These are phyloP conservation scores for Maudiozyma bulderi DNA, from an alignment of 805 yeast genomes.

Conservation along the genomic window DNA sequence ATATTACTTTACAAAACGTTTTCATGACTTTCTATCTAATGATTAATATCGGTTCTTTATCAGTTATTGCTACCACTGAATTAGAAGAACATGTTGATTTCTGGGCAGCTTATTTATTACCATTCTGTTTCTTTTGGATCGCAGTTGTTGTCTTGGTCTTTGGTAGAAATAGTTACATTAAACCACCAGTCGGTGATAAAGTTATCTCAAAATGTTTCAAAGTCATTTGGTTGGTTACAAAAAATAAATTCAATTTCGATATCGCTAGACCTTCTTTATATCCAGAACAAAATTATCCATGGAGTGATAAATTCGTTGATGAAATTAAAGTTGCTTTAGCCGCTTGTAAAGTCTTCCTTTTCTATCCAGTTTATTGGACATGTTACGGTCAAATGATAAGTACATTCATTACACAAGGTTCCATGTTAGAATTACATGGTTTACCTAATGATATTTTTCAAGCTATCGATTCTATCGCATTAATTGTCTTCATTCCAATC, in stretches of 20 bases:
- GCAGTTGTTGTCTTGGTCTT: conserved; percentile 43
- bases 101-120: conserved; percentile 68
- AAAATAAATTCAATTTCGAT: conserved; percentile 41
- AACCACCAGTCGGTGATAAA: conserved; percentile 52
- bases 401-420: conserved; percentile 67
- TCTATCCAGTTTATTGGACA: conserved; percentile 67
- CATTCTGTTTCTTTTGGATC: conserved; percentile 57
- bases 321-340: conserved; percentile 55
- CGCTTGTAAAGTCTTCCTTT: conserved; percentile 66
- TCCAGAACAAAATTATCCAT: conserved; percentile 38
- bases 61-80: conserved; percentile 70
- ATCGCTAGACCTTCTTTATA: conserved; percentile 50
- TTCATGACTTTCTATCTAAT: conserved; percentile 69
- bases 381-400: conserved; percentile 65
- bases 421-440: conserved; percentile 63
- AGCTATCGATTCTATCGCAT: conserved; percentile 64
- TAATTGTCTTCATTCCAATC: conserved; percentile 70
- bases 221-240: conserved; percentile 35
- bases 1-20: conserved; percentile 60
- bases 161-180: conserved; percentile 48
- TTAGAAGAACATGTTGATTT: conserved; percentile 56
- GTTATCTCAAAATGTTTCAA: conserved; percentile 47
- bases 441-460: conserved; percentile 75
- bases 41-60: conserved; percentile 66
- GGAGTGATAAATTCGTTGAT: conserved; percentile 66